Percentiles rank a stretch among this genome's conserved stretches.
phyloP scores from a whole-genome alignment of 2,329 filamentous ascomycete genomes.

The Sclerotinia borealis region DNA sequence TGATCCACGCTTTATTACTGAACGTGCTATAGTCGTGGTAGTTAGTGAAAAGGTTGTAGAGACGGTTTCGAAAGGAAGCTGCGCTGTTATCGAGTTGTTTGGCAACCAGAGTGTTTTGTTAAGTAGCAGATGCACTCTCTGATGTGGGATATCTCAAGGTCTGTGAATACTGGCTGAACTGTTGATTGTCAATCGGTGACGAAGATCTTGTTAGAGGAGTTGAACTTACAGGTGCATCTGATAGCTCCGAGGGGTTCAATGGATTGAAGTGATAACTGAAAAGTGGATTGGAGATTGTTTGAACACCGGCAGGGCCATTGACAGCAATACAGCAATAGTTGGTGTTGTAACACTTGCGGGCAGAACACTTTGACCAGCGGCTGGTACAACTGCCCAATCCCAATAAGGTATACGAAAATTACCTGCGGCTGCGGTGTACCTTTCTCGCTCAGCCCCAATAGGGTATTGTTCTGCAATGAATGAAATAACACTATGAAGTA shows the following conservation, averaged over 20 bases:
- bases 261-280: constrained; percentile 45
- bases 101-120: constrained; percentile 54
- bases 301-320: constrained; percentile 45
- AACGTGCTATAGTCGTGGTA: constrained; percentile 64
- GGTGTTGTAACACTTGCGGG: constrained; percentile 42
- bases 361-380: constrained; percentile 43
- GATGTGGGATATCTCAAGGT: constrained; percentile 51
- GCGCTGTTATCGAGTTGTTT: constrained; percentile 47
- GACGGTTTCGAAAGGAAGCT: constrained; percentile 51
- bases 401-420: constrained; percentile 42
- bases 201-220: not conserved
- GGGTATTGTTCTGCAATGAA: constrained; percentile 37
- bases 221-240: constrained; percentile 50
- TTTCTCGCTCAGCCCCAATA: constrained; percentile 26
- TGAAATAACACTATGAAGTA: constrained; percentile 42
- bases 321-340: constrained; percentile 45
- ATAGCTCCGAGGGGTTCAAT: constrained; percentile 43
- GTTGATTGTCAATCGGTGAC: constrained; percentile 3
- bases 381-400: constrained; percentile 43
- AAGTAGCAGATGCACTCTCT: constrained; percentile 39
- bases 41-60: constrained; percentile 62
- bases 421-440: constrained; percentile 40
- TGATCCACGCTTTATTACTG: constrained; percentile 61
- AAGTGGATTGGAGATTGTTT: constrained; percentile 45
- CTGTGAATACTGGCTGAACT: constrained; percentile 54